These are phyloP conservation scores for Gynostemma pentaphyllum DNA, from an alignment of 306 rosid genomes.

Conservation along the genomic window DNA sequence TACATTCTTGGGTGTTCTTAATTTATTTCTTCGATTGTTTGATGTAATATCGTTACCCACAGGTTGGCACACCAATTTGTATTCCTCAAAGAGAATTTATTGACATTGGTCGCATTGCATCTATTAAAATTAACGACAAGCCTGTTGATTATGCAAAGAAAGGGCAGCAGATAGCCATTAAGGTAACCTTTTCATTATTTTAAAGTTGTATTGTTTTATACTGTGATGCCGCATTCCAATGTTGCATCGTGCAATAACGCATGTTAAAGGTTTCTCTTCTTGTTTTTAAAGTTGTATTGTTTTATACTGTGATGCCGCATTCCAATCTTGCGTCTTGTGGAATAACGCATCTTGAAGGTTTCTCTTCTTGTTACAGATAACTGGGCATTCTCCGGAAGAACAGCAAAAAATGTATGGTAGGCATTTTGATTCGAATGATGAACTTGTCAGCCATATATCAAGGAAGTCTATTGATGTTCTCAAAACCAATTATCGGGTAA, in stretches of 20 bases:
- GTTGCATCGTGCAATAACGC: not conserved
- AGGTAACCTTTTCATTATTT: slow-evolving; percentile 46
- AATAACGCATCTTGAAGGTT: too few species aligned
- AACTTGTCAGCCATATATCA: slow-evolving; percentile 87
- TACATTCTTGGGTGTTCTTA: too few species aligned
- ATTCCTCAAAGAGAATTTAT: slow-evolving; percentile 75
- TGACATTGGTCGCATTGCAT: slow-evolving; percentile 77
- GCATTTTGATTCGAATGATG: slow-evolving; percentile 86
- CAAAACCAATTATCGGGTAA: slow-evolving; percentile 75
- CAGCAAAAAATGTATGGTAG: slow-evolving; percentile 94
- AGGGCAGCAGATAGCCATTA: slow-evolving; percentile 79
- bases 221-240: not conserved
- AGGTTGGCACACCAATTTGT: slow-evolving; percentile 95
- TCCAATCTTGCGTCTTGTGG: not conserved
- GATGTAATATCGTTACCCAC: slow-evolving; percentile 17
- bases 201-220: not conserved
- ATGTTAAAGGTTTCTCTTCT: not conserved
- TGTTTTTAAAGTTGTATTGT: slow-evolving; percentile 4
- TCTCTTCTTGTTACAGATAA: slow-evolving; percentile 44
- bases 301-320: not conserved
- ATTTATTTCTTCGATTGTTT: not conserved
- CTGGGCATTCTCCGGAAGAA: slow-evolving; percentile 67
- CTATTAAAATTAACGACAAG: slow-evolving; percentile 78
- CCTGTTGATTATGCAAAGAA: slow-evolving; percentile 86
- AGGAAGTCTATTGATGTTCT: slow-evolving; percentile 82